Base-by-base conservation (phyloP, 768 basidiomycete species). In the Tulasnella sp. region DNA sequence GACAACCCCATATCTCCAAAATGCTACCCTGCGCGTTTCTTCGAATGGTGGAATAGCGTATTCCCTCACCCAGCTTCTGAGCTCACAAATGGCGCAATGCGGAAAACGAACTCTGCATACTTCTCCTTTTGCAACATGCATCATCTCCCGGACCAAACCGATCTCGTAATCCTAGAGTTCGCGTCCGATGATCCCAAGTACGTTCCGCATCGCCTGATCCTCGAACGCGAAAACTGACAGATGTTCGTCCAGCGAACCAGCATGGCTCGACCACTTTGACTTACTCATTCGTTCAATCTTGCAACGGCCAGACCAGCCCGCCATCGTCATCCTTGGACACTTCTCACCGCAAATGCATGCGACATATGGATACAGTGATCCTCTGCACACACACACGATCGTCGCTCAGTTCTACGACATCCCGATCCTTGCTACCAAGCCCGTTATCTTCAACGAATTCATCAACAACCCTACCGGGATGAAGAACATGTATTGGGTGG, bases 51-150 rank as follows among this genome's bases (percentile, higher is more conserved):
- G 89, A 91, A 94, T 73, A 79, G 77, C 56, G 81, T 98, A n/a
- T 99, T 99, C 73, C 96, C 95, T 0, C 91, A 99, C 71, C 95
- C 95, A 0, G 94, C 93, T 1, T 92, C 94, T 10, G 94, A 98
- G 70, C 80, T 99, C 65, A 99, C 95, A 26, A 99, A 99, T 71
- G 95, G 95, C 34, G 95, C 95, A 3, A 87, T 94, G 80, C 80
- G 91, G 15, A 83, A 84, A 51, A 93, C 94, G 21, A 86, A 87
- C 71, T 92, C 93, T 0, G 86, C 84, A 10, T 99, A 99, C 74
- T 99, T 94, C 75, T 88, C 86, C 8, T 98, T 84, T 74, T 99
- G 95, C 77, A 88, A 83, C 66, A 78, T 80, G 1, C 94, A 96
- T 65, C 95, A 99, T 68, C 77, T 98, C 10, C 95, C 95, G 4